These are phyloP conservation scores for Populus hybrid DNA, from an alignment of 441 rosid species.

Conservation along the genomic window DNA sequence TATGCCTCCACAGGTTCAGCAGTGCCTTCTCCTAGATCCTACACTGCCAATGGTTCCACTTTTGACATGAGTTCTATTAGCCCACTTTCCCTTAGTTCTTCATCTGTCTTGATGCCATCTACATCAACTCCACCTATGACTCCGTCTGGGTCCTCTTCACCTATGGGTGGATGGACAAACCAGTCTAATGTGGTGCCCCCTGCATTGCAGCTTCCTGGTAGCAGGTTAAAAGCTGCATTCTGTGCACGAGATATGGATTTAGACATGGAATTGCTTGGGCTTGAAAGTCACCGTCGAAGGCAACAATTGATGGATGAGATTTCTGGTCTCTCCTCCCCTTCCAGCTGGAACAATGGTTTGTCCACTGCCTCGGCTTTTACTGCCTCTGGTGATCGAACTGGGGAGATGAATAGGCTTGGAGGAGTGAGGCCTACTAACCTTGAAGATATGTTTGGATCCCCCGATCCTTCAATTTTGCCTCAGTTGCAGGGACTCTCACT, in stretches of 20 bases:
- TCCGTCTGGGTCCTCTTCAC: constrained; percentile 58
- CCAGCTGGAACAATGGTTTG: constrained; percentile 51
- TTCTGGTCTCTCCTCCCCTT: constrained; percentile 52
- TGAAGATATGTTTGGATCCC: constrained; percentile 50
- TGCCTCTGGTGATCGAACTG: constrained; percentile 36
- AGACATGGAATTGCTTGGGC: constrained; percentile 42
- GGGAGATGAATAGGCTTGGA: constrained; percentile 51
- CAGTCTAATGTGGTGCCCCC: constrained; percentile 49
- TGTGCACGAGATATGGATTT: constrained; percentile 63
- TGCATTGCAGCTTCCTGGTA: constrained; percentile 70
- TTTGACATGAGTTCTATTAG: constrained; percentile 62
- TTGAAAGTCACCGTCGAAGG: constrained; percentile 31
- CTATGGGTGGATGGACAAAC: constrained; percentile 61
- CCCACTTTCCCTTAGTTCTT: constrained; percentile 58
- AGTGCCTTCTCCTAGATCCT: constrained; percentile 67
- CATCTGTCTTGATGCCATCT: constrained; percentile 42
- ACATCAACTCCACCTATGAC: constrained; percentile 58
- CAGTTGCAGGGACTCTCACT: constrained; percentile 43
- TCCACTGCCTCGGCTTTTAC: constrained; percentile 43
- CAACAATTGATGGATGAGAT: constrained; percentile 57
- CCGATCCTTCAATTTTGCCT: constrained; percentile 42
- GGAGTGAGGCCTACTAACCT: constrained; percentile 59
- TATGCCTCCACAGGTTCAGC: constrained; percentile 72
- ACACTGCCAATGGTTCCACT: constrained; percentile 42
- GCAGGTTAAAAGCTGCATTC: constrained; percentile 60